phyloP scores from a whole-genome alignment of 164 flowering plant species.

The Vitis labrusca region DNA sequence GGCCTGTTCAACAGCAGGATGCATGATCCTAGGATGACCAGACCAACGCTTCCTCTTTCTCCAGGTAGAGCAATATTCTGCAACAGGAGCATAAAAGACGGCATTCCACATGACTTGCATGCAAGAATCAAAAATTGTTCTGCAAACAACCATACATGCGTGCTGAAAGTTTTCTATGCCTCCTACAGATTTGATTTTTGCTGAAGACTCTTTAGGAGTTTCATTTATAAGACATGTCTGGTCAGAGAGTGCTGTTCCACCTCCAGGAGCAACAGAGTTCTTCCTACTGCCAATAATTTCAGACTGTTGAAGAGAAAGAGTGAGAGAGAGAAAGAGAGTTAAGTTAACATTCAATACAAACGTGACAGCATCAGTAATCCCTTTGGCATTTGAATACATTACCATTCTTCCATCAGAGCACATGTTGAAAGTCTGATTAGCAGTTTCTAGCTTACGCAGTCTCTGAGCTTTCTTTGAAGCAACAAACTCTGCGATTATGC shows the following conservation, averaged over 20 bases:
- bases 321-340: too few species aligned
- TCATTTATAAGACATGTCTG: conserved; percentile 7
- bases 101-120: conserved; percentile 87
- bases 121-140: conserved; percentile 55
- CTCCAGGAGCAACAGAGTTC: conserved; percentile 11
- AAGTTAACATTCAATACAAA: background rate
- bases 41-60: conserved; percentile 68
- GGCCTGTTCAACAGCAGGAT: conserved; percentile 13
- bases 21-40: conserved; percentile 10
- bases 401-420: conserved; percentile 34
- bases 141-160: conserved; percentile 33
- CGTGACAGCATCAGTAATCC: background rate
- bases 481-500: conserved; percentile 52
- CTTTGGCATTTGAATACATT: background rate
- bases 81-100: conserved; percentile 69
- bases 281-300: conserved; percentile 13
- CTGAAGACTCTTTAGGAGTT: conserved; percentile 10
- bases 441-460: conserved; percentile 35
- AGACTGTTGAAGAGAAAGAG: conserved; percentile 28
- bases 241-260: conserved; percentile 20
- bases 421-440: conserved; percentile 23
- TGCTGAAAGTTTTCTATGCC: conserved; percentile 48
- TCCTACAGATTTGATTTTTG: conserved; percentile 49
- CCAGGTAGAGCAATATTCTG: conserved; percentile 60
- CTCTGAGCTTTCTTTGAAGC: conserved; percentile 52